Evolutionary conservation across 2,329 filamentous ascomycete species (phyloP), one percentile per base, ranked within the genome.

Genomic region (Colletotrichum spaethianum): DNA sequence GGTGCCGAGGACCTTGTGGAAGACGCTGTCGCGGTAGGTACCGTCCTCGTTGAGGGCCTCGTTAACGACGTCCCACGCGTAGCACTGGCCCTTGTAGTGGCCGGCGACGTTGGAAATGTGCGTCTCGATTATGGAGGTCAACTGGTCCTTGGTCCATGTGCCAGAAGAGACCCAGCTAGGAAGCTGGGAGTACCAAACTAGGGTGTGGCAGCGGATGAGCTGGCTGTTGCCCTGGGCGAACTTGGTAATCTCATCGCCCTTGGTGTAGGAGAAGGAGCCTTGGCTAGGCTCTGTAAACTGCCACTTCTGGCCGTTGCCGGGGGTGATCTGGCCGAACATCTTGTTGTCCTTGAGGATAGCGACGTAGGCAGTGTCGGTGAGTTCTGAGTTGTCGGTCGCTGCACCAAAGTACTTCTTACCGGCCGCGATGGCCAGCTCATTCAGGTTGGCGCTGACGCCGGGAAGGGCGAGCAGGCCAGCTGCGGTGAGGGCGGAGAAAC

Each of bases 241-340:
- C 1, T 89, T 79, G 70, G 92, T 88, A 31, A 89, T 83, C 42
- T 85, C 83, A 61, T 93, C 90, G 48, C 88, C 91, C 1, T 83
- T 80, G 7, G 85, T 84, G 79, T 86, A 93, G 76, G 85, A 86
- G 83, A 93, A 93, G 56, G 83, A 78, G 44, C 84, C 86, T 56
- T 85, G 86, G 50, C 81, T 78, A 0, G 90, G 88, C 83, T 94
- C 90, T 20, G 85, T 91, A 73, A 86, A 83, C 71, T 91, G 85
- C 90, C 90, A 93, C 84, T 90, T 87, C 79, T 90, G 88, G 3
- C 86, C 86, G 78, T 93, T 93, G 60, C 87, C 89, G 0, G 91
- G 90, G 0, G 91, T 92, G 33, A 92, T 84, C 78, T 91, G 87
- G 40, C 91, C 91, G 76, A 93, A 93, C 80, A 92, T 83, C 63